Evolutionary conservation across 2,329 filamentous ascomycete genomes (phyloP), one percentile per base, ranked within the genome.

Genomic region (Trichoderma citrinoviride): DNA sequence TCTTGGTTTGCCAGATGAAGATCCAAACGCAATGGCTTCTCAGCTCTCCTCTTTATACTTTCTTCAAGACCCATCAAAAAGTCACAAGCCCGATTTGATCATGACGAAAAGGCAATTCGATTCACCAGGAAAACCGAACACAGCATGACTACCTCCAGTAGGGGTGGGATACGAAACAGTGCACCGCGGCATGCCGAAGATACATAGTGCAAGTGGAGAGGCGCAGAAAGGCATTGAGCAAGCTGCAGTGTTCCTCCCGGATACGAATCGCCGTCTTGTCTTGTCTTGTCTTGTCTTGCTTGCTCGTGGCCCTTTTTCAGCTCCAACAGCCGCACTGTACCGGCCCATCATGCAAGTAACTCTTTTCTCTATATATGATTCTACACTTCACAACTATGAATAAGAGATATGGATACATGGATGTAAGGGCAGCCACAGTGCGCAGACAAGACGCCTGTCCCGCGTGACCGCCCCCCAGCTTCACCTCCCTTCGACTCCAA

Each of bases 241-340:
- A 37, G 56, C 63, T 65, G 63, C 63, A 55, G 63, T 65, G 63
- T 65, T 61, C 63, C 63, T 65, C 63, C 63, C 63, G 56, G 56
- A 65, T 65, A 65, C 63, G 63, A 65, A 37, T 37, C 33, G 33
- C 33, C 33, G 33, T 33, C 29, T 10, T 63, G 61, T 56, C 14
- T 58, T n/a, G n/a, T n/a, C n/a, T 41, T 58, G 43, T 58, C n/a
- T 15, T 21, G 29, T 19, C 41, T 27, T 57, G 37, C 25, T 61
- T 40, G n/a, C n/a, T n/a, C n/a, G n/a, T n/a, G 53, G 58, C 49
- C 44, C 23, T 33, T n/a, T n/a, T n/a, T 33, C 29, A 19, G 21
- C 10, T 41, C 54, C 29, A 33, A 44, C 41, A 12, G 7, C 8
- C 43, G 17, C 55, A 58, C 55, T 47, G 55, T 58, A 58, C 10